phyloP scores from a whole-genome alignment of 2,329 filamentous ascomycete genomes.

The Aschersonia sp. region DNA sequence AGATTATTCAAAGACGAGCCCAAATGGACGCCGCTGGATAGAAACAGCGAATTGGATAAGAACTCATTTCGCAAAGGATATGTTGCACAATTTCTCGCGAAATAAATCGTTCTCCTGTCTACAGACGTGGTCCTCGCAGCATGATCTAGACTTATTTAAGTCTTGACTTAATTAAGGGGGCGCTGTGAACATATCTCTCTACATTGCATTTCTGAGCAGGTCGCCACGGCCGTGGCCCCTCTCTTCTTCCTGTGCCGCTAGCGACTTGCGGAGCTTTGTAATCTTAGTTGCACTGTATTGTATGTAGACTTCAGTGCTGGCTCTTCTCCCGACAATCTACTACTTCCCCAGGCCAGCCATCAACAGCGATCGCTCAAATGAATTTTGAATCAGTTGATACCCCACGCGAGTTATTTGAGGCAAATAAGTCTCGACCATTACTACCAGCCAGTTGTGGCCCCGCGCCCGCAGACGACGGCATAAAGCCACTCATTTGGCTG shows the following conservation, averaged over 20 bases:
- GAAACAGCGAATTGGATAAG: constrained; percentile 58
- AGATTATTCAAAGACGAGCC: constrained; percentile 95
- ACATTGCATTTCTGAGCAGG: too few species aligned
- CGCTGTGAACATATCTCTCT: too few species aligned
- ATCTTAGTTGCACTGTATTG: too few species aligned
- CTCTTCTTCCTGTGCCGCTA: too few species aligned
- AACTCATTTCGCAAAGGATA: constrained; percentile 75
- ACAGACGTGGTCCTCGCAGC: too few species aligned
- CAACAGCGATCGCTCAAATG: background rate
- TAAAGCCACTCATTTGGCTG: constrained; percentile 73
- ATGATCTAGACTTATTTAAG: too few species aligned
- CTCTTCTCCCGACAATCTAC: too few species aligned
- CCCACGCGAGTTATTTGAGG: background rate
- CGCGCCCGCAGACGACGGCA: constrained; percentile 40
- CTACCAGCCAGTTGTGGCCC: constrained; percentile 81
- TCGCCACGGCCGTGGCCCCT: too few species aligned
- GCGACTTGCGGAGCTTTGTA: too few species aligned
- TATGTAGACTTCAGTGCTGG: too few species aligned
- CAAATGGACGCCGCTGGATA: constrained; percentile 92
- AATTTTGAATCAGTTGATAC: background rate
- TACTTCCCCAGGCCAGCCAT: background rate
- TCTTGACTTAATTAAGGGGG: too few species aligned
- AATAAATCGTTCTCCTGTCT: background rate
- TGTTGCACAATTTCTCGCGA: constrained; percentile 30
- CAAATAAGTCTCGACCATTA: constrained; percentile 18